Evolutionary conservation across 2,329 filamentous ascomycete species (phyloP), one percentile per base, ranked within the genome.

Genomic region (Xylariaceae sp.): DNA sequence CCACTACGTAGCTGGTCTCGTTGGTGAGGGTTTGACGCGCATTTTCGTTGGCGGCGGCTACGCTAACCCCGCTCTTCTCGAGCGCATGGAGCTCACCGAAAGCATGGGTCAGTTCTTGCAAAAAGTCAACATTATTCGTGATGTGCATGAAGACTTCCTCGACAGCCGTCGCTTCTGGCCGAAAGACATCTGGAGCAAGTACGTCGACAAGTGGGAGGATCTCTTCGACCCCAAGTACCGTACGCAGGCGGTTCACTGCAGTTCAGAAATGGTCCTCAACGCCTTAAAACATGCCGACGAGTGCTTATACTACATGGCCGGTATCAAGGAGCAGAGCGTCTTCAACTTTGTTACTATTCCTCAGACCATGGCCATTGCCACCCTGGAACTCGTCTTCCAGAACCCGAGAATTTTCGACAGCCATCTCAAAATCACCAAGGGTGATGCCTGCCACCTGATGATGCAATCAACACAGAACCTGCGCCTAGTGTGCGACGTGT

Each of bases 271-370:
- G 92, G 87, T 97, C 5, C 80, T 97, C 60, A 91, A 94, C 69
- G 90, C 93, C 4, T 80, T 99, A 49, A 86, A 87, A 71, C 89
- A 96, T 67, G 88, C 84, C 3, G 92, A 97, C 65, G 92, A 97
- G 71, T 97, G 93, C 72, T 77, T 99, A n/a, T 97, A 92, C 79
- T 99, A 97, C 77, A 91, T 99, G 78, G 93, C 93, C 4, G 94
- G 90, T 51, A 85, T 99, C 64, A 88, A 88, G 66, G 94, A 99
- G 72, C 94, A 99, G 78, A 96, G 91, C 72, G 91, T 96, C 30
- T 99, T 99, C 85, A 99, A 99, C 82, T 99, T 99, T 74, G 92
- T 92, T 52, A 93, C 93, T 58, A 99, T 99, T 64, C 94, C 94
- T 2, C 94, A 99, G 75, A 81, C 87, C 65, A 99, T 99, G 94